These are phyloP conservation scores for Fusarium dlaminii DNA, from an alignment of 2,329 filamentous ascomycete species.

Conservation along the genomic window DNA sequence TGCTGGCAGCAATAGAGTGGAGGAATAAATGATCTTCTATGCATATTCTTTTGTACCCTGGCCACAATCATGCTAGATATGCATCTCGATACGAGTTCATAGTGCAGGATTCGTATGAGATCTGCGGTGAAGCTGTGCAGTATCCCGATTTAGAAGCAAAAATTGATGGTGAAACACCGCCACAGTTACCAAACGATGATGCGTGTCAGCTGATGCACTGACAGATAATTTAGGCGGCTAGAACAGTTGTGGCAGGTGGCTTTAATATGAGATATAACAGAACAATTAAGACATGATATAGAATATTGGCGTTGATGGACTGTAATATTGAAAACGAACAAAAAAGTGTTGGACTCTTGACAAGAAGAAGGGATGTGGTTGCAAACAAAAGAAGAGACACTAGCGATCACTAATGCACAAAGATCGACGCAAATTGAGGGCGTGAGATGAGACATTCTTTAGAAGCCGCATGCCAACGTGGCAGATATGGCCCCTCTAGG, in stretches of 20 bases:
- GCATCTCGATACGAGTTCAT: constrained; percentile 2
- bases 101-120: constrained; percentile 10
- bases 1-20: constrained; percentile 2
- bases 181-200: constrained; percentile 16
- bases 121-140: constrained; percentile 7
- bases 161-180: constrained; percentile 30
- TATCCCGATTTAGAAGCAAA: constrained; percentile 38
- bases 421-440: constrained; percentile 25
- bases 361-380: constrained; percentile 3
- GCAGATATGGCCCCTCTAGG: constrained; percentile 6
- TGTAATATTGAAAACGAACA: not conserved
- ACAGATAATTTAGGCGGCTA: not conserved
- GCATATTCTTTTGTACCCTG: not conserved
- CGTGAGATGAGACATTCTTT: constrained; percentile 27
- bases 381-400: constrained; percentile 1
- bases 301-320: not conserved
- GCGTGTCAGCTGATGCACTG: constrained; percentile 26
- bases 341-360: not conserved
- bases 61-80: not conserved
- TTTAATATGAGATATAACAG: not conserved
- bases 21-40: constrained; percentile 3
- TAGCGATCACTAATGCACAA: constrained; percentile 20
- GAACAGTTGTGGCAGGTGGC: constrained; percentile 1
- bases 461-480: constrained; percentile 29
- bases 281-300: not conserved